Percentiles rank a stretch among this genome's conserved stretches.
phyloP scores from a whole-genome alignment of 169 alveolate genomes.

The Plasmodium fragile region DNA sequence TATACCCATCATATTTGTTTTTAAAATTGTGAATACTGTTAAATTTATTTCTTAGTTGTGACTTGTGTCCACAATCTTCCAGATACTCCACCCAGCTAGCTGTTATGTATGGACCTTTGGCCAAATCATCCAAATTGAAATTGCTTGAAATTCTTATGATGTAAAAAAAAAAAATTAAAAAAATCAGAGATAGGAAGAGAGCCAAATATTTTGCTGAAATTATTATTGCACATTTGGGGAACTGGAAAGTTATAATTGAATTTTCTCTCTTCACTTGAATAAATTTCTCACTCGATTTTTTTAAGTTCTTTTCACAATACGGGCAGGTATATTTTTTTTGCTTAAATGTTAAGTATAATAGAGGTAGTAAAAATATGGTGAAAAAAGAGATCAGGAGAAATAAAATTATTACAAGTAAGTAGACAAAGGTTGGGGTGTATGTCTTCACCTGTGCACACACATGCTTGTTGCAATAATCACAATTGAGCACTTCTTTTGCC shows the following conservation, averaged over 20 bases:
- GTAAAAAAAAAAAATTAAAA: constrained; percentile 62
- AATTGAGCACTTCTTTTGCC: constrained; percentile 33
- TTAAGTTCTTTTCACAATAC: constrained; percentile 7
- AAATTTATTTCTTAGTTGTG: constrained; percentile 50
- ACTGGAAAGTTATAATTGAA: constrained; percentile 44
- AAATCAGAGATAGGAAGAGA: constrained; percentile 30
- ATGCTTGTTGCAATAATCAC: constrained; percentile 41
- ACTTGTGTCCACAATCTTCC: constrained; percentile 63
- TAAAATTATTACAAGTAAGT: constrained; percentile 17
- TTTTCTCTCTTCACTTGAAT: constrained; percentile 58
- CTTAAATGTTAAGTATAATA: constrained; percentile 44
- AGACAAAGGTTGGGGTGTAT: constrained; percentile 44
- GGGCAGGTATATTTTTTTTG: constrained; percentile 53
- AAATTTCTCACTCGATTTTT: constrained; percentile 16
- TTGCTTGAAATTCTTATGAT: constrained; percentile 32
- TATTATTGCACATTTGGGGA: constrained; percentile 63
- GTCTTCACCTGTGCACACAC: constrained; percentile 19
- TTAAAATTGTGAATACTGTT: constrained; percentile 48
- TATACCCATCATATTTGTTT: constrained; percentile 38
- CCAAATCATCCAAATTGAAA: constrained; percentile 34
- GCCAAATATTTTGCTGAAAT: constrained; percentile 62
- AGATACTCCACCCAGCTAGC: constrained; percentile 48
- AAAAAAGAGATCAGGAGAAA: constrained; percentile 35
- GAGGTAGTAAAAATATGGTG: constrained; percentile 49
- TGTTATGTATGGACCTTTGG: constrained; percentile 49